Evolutionary conservation across 306 rosid genomes (phyloP), one percentile per base, ranked within the genome.

Genomic region (Vicia sativa): DNA sequence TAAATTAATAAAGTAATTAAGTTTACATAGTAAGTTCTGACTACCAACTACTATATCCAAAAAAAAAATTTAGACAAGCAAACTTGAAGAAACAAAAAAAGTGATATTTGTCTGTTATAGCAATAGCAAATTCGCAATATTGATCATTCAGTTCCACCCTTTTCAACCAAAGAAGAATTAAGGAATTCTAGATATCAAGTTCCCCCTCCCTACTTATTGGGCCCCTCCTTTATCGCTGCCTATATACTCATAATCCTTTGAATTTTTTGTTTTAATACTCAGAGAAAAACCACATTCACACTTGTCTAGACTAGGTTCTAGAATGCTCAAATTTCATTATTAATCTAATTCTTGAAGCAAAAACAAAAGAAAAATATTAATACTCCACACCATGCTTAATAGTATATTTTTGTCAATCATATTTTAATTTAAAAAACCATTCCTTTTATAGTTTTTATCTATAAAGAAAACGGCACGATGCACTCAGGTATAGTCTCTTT

Each of bases 181-280:
- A 13, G 13, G 26, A 59, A 67, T 49, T 77, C 74, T 59, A 77
- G 70, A 77, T 52, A 29, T 57, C 18, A 26, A 28, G 37, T 9
- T 43, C 37, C 12, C 71, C 73, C 15, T 77, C 11, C 31, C 11
- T 35, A 62, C 16, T 13, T 29, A 29, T 29, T 23, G 15, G 44
- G 16, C 11, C 25, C 14, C 48, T 61, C 48, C 15, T 11, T 3
- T 16, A 58, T 14, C 34, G 28, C 9, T 13, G 2, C 42, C 18
- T 14, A 67, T 11, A 57, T 10, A 19, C 8, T 41, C 18, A 23
- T 59, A 29, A 39, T 16, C 19, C 39, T 68, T 29, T 29, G 1
- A 48, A 59, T 48, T 39, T 49, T 18, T 13, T 25, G 38, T 25
- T 37, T 23, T 57, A 50, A 21, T 10, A 12, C 13, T 55, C 15